Evolutionary conservation across 192 early-diverging fungal genomes (phyloP).

Genomic region (Coemansia sp.): DNA sequence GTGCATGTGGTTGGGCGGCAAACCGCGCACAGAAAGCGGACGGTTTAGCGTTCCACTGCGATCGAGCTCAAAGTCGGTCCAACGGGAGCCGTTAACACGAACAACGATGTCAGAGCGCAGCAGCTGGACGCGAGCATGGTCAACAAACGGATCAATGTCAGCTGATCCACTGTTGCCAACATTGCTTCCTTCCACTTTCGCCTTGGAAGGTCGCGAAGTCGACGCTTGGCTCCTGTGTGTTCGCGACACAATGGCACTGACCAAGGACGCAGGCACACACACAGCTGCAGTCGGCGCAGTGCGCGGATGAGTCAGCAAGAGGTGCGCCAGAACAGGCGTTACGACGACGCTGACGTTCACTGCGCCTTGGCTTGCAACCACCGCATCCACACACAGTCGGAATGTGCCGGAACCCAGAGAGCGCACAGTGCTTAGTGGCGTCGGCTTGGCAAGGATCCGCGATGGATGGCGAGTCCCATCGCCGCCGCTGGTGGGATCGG

Average conservation of each 20-base stretch:
- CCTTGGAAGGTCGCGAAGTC: background rate
- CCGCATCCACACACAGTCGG: constrained; percentile 22
- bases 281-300: constrained; percentile 26
- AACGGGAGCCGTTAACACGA: constrained; percentile 43
- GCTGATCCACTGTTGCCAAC: background rate
- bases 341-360: constrained; percentile 21
- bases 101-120: constrained; percentile 34
- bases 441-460: constrained; percentile 39
- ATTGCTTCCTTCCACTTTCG: background rate
- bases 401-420: constrained; percentile 13
- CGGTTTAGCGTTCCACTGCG: constrained; percentile 7
- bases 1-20: constrained; percentile 12
- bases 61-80: constrained; percentile 23
- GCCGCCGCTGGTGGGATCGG: background rate
- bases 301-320: constrained; percentile 29
- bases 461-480: constrained; percentile 7
- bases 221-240: background rate
- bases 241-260: constrained; percentile 9
- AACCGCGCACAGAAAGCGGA: constrained; percentile 21
- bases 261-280: constrained; percentile 39
- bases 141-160: constrained; percentile 32
- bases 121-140: constrained; percentile 37
- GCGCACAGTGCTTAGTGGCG: constrained; percentile 38
- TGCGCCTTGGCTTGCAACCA: constrained; percentile 3
- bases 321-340: constrained; percentile 43